Base-by-base conservation (phyloP, 2,329 filamentous ascomycete genomes). In the Hymenoscyphus fructigenus region DNA sequence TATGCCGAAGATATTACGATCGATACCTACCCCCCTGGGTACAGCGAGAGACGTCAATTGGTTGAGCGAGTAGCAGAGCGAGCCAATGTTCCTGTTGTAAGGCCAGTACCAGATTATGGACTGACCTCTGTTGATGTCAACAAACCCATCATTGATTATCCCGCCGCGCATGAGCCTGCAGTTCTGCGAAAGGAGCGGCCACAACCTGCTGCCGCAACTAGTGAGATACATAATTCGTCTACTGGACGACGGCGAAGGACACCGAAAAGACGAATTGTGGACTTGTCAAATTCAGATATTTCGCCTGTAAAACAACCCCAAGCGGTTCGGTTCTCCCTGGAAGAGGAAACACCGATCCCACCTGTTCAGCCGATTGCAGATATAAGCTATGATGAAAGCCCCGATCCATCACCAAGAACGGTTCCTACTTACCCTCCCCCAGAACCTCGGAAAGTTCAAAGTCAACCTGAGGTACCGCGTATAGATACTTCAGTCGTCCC, bases 1-100 rank as follows among this genome's bases (percentile, higher is more conserved):
- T 96, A 95, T 74, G 90, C 89, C 0, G 91, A 97, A 69, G 95
- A 99, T 74, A 88, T 98, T 66, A 82, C 92, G 57, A 94, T 99
- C 71, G 95, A 99, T 76, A 89, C 90, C 1, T 86, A 87, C 38
- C 90, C 90, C 0, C 94, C 95, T 0, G 89, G 85, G n/a, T 96
- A 92, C 74, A 85, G 88, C 17, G 95, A 99, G 80, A 89, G 88
- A 75, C 92, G 92, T 73, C 89, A 91, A 69, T 83, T 99, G 55
- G 85, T 93, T 5, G 93, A 97, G 60, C 88, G 93, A 57, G 91
- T 84, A 12, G 89, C 91, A 1, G 88, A 96, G 71, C 87, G 89
- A 20, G 85, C 90, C 29, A 88, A 85, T 44, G 88, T 93, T 9
- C 92, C 93, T 0, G 88, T 96, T 17, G 85, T 96, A 65, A 92